Conservation (phyloP, 192 early-diverging fungal species). For the Coemansia biformis region DNA sequence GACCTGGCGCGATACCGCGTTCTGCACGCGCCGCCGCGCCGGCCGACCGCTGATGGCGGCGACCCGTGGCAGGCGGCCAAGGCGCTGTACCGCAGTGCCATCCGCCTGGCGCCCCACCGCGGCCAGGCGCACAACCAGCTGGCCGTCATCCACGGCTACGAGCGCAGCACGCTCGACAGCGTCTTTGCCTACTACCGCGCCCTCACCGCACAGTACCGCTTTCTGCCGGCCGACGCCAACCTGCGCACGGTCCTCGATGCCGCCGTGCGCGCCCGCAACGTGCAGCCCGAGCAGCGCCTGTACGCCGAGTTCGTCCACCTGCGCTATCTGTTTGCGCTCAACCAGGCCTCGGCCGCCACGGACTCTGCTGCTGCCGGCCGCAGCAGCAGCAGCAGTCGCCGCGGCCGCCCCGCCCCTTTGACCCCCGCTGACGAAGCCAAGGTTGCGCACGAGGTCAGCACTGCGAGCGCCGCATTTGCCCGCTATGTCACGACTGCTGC, state of each 20-base stretch:
- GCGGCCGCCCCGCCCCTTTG: background rate
- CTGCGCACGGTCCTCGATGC: constrained; percentile 30
- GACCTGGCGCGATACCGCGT: constrained; percentile 42
- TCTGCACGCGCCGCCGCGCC: constrained; percentile 15
- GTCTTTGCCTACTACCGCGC: constrained; percentile 42
- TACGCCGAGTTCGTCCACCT: constrained; percentile 31
- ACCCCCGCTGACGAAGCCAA: constrained; percentile 7
- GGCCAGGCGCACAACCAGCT: constrained; percentile 47
- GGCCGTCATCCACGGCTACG: constrained; percentile 39
- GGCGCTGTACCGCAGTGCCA: constrained; percentile 36
- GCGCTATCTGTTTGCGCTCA: constrained; percentile 34
- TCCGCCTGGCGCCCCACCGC: constrained; percentile 38
- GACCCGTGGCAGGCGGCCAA: constrained; percentile 36
- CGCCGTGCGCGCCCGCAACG: constrained; percentile 21
- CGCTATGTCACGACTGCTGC: constrained; percentile 12
- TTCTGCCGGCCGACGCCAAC: constrained; percentile 28
- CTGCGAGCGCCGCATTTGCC: constrained; percentile 17
- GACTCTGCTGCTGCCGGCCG: background rate
- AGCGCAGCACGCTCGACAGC: constrained; percentile 28
- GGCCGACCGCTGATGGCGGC: background rate
- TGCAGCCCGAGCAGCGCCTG: constrained; percentile 14
- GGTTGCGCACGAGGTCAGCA: constrained; percentile 5
- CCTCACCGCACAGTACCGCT: constrained; percentile 21
- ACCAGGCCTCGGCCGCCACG: constrained; percentile 5
- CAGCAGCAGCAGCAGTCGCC: background rate